A percentile compares a stretch with the other conserved stretches of the same genome.
These are phyloP conservation scores for Claviceps sp. DNA, from an alignment of 2,329 filamentous ascomycete genomes.

Conservation along the genomic window DNA sequence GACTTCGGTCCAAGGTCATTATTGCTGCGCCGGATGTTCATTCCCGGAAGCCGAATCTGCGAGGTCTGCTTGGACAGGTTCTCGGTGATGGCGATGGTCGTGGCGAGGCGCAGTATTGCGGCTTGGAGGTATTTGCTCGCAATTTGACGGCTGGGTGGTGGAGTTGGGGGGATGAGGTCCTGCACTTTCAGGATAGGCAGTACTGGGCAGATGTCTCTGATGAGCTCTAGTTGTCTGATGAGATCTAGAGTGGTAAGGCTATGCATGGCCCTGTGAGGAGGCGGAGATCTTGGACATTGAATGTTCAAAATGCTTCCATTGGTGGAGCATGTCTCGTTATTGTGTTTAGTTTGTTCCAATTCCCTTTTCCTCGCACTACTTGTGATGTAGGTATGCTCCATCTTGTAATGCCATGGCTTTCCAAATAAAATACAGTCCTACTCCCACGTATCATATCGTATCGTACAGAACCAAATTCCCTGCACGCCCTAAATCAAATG, in stretches of 20 bases:
- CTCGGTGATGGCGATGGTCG: conserved; percentile 21
- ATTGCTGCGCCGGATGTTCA: conserved; percentile 62
- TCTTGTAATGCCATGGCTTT: not conserved
- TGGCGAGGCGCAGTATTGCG: conserved; percentile 28
- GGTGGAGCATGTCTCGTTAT: not conserved
- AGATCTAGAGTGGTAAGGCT: no score
- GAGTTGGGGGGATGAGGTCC: conserved; percentile 62
- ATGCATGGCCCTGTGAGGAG: no score
- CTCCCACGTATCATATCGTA: conserved; percentile 8
- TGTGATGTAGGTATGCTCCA: not conserved
- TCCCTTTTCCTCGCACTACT: not conserved
- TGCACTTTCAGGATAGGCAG: conserved; percentile 51
- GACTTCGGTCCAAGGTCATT: conserved; percentile 37
- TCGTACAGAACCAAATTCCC: conserved; percentile 11
- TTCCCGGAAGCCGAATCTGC: conserved; percentile 64
- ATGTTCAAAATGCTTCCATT: not conserved
- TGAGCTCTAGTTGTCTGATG: not conserved
- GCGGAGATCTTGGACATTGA: not conserved
- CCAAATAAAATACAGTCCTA: conserved; percentile 17
- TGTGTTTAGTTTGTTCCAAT: not conserved
- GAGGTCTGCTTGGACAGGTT: conserved; percentile 42
- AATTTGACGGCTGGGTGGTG: conserved; percentile 65
- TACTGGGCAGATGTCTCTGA: conserved; percentile 26
- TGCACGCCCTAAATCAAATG: not conserved
- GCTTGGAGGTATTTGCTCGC: conserved; percentile 65